Conservation (phyloP, 2,329 filamentous ascomycete species). For the Lasiodiplodia gonubiensis region DNA sequence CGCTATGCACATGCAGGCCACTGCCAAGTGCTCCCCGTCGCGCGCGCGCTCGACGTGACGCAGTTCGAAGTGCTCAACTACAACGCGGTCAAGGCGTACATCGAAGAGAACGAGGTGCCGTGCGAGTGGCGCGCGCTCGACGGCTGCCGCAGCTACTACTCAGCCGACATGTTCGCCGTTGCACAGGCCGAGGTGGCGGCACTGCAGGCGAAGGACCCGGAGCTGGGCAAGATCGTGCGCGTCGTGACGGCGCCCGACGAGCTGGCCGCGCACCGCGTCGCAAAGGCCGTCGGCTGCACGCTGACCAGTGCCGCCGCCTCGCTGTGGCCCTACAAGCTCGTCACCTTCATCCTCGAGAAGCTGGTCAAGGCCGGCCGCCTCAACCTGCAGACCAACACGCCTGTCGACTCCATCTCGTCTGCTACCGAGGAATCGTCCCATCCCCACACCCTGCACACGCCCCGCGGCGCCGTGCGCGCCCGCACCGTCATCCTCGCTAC, state of each 20-base stretch:
- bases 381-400: conserved; percentile 77
- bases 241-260: conserved; percentile 49
- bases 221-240: conserved; percentile 56
- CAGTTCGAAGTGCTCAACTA: conserved; percentile 77
- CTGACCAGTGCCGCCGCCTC: conserved; percentile 69
- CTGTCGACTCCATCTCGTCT: conserved; percentile 56
- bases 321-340: conserved; percentile 84
- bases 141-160: conserved; percentile 69
- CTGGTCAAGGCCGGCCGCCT: conserved; percentile 60
- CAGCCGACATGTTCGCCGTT: conserved; percentile 59
- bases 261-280: conserved; percentile 59
- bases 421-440: conserved; percentile 32
- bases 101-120: conserved; percentile 62
- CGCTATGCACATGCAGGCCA: conserved; percentile 52
- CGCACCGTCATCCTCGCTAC: conserved; percentile 75
- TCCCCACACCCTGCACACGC: conserved; percentile 62
- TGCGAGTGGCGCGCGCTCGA: conserved; percentile 72
- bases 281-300: conserved; percentile 61
- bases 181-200: conserved; percentile 58
- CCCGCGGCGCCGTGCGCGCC: conserved; percentile 69
- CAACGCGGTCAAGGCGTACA: conserved; percentile 62
- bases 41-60: conserved; percentile 63
- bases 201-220: conserved; percentile 60
- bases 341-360: conserved; percentile 71
- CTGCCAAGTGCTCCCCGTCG: conserved; percentile 75